Base-by-base conservation (phyloP, 2,329 filamentous ascomycete genomes). In the Pseudogymnoascus sp. region DNA sequence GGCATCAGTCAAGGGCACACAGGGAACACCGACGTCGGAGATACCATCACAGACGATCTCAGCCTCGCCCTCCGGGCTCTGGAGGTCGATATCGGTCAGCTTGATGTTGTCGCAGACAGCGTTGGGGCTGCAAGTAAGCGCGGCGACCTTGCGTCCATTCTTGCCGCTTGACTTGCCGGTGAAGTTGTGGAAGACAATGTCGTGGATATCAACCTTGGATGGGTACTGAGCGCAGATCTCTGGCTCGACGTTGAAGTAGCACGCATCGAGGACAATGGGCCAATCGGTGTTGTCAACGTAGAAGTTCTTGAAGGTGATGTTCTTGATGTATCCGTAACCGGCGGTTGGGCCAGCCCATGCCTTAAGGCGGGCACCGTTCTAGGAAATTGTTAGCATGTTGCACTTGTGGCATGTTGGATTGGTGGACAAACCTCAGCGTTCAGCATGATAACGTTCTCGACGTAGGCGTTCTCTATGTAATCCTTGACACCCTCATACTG, bases 231-330 rank as follows among this genome's bases (percentile, higher is more conserved):
- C 76, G 66, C 83, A 86, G 2, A 76, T 75, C 0, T 77, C 76
- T 3, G 74, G 65, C 64, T 74, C 77, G 64, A 83, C 74, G 63
- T 85, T 80, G 70, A 85, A 85, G 71, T 86, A 86, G 71, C 83
- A 86, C 28, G 82, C 82, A 66, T 86, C 83, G 6, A 86, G 72
- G 36, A 83, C 81, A 20, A 84, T 75, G 0, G 81, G 77, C 63
- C 78, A 77, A 64, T 85, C 82, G 18, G 81, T 83, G 64, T 82
- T 82, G 18, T 80, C 81, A 39, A 82, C 76, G 71, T 78, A 80
- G 65, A 86, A 80, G 71, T 85, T 82, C 70, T 82, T 77, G 71
- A 84, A 86, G 1, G 83, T 86, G 57, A 86, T 75, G 68, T 86
- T 86, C 65, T 81, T 77, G 64, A 86, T 81, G 60, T 79, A 84